Percentiles rank a stretch among this genome's conserved stretches.
Evolutionary conservation across 495 filamentous ascomycete species (phyloP).

Genomic region (Trypethelium eluteriae): DNA sequence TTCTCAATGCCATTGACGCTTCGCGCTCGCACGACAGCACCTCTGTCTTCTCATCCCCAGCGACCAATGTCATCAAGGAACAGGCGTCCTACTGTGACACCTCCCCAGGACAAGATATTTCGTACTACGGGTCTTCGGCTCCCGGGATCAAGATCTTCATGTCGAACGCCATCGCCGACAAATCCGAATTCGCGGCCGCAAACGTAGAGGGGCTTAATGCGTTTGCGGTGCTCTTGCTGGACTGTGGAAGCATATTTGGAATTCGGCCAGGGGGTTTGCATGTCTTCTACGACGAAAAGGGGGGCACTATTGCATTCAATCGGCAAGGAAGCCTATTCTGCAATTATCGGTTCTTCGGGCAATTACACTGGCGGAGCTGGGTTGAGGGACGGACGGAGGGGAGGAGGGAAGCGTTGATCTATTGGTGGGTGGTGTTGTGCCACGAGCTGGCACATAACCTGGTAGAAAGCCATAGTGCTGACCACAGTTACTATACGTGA

Average conservation of each 20-base stretch:
- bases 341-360: conserved; percentile 79
- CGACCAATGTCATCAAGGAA: conserved; percentile 69
- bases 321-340: conserved; percentile 78
- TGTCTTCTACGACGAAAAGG: conserved; percentile 75
- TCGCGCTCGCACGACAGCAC: conserved; percentile 72
- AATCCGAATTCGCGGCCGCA: conserved; percentile 50
- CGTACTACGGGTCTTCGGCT: conserved; percentile 60
- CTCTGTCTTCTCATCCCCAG: conserved; percentile 59
- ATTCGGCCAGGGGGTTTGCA: conserved; percentile 57
- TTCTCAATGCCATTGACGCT: conserved; percentile 72
- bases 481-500: conserved; percentile 77
- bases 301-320: conserved; percentile 90
- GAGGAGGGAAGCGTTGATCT: conserved; percentile 61
- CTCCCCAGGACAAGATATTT: conserved; percentile 70
- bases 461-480: conserved; percentile 65
- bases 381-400: conserved; percentile 20
- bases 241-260: conserved; percentile 62
- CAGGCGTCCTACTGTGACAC: conserved; percentile 83
- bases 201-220: conserved; percentile 57
- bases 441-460: conserved; percentile 95
- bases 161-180: conserved; percentile 43
- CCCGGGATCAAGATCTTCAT: conserved; percentile 69
- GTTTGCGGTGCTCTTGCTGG: conserved; percentile 64
- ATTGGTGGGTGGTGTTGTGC: conserved; percentile 87
- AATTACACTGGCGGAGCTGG: conserved; percentile 52